These are phyloP conservation scores for Pseudogymnoascus verrucosus DNA, from an alignment of 2,329 filamentous ascomycete species.

Conservation along the genomic window DNA sequence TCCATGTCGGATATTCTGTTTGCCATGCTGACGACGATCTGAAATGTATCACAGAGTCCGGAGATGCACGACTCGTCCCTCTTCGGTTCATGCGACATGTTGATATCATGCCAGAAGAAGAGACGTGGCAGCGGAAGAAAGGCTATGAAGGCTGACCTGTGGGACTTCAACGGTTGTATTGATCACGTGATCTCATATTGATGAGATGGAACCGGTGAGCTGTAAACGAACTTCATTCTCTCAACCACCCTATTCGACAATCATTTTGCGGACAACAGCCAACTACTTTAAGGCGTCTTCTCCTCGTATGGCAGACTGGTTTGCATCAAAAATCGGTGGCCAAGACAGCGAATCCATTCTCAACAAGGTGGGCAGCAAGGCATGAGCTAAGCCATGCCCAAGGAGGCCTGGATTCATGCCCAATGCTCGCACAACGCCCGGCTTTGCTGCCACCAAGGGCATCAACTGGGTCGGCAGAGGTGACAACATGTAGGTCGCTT, in stretches of 20 bases:
- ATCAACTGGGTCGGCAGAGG: background rate
- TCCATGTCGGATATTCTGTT: background rate
- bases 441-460: conserved; percentile 4
- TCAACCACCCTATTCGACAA: conserved; percentile 40
- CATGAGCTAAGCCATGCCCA: conserved; percentile 6
- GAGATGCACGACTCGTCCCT: background rate
- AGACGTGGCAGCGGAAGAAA: background rate
- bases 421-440: conserved; percentile 1
- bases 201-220: background rate
- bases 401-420: conserved; percentile 7
- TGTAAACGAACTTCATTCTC: conserved; percentile 52
- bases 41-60: background rate
- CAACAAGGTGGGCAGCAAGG: conserved; percentile 7
- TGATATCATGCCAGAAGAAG: background rate
- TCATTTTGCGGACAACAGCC: background rate
- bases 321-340: background rate
- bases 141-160: background rate
- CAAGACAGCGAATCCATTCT: background rate
- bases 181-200: background rate
- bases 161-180: background rate
- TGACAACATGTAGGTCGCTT: conserved; percentile 1
- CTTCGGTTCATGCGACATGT: background rate
- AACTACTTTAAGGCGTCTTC: conserved; percentile 1
- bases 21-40: background rate
- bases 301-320: background rate